These are phyloP conservation scores for Colletotrichum sp. DNA, from an alignment of 2,329 filamentous ascomycete genomes.

Conservation along the genomic window DNA sequence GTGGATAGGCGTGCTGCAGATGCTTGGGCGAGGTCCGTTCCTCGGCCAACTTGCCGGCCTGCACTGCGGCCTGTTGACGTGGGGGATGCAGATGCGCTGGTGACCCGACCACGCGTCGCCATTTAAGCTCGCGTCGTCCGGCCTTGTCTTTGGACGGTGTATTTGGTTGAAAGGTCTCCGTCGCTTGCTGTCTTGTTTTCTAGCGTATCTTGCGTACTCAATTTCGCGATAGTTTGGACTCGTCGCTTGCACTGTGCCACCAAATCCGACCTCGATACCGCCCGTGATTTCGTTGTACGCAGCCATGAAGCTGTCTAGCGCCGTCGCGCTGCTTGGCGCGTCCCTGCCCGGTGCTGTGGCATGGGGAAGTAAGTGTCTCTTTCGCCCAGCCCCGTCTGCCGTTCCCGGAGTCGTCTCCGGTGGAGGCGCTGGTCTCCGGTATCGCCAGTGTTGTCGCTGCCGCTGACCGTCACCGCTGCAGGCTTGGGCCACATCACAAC, in stretches of 20 bases:
- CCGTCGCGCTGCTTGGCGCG: constrained; percentile 31
- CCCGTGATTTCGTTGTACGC: not conserved
- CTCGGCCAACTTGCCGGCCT: constrained; percentile 13
- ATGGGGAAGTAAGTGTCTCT: constrained; percentile 45
- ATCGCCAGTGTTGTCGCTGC: not conserved
- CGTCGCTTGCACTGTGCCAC: not conserved
- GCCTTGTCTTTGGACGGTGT: not conserved
- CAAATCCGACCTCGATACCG: not conserved
- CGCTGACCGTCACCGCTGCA: constrained; percentile 28
- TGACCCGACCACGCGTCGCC: constrained; percentile 14
- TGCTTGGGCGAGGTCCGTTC: not conserved
- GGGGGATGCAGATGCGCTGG: not conserved
- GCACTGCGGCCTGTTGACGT: constrained; percentile 1
- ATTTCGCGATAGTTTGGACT: not conserved
- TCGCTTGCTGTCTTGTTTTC: not conserved
- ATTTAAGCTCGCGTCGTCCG: constrained; percentile 3
- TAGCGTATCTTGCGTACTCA: not conserved
- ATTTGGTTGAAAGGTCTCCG: not conserved
- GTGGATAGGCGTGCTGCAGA: not conserved
- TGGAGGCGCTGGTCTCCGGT: not conserved
- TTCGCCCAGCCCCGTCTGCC: not conserved
- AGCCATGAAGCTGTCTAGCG: constrained; percentile 34
- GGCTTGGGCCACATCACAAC: constrained; percentile 71
- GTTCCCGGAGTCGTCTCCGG: not conserved
- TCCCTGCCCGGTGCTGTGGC: constrained; percentile 38